These are phyloP conservation scores for Ascochyta koolunga DNA, from an alignment of 2,329 filamentous ascomycete genomes.

Conservation along the genomic window DNA sequence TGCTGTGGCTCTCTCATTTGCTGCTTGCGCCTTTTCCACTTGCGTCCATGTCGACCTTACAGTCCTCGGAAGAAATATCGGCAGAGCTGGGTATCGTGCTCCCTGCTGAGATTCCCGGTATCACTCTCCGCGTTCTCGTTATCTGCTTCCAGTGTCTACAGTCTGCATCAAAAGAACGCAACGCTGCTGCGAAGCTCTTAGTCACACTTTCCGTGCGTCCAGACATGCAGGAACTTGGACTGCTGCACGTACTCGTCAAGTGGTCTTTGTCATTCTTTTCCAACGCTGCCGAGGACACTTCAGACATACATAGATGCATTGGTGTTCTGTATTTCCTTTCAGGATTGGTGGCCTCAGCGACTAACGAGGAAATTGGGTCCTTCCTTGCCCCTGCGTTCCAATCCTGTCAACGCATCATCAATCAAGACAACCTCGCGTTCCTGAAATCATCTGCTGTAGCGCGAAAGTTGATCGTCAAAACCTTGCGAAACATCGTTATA, in stretches of 20 bases:
- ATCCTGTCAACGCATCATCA: constrained; percentile 65
- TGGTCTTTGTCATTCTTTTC: constrained; percentile 72
- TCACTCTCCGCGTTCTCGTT: constrained; percentile 73
- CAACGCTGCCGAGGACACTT: constrained; percentile 47
- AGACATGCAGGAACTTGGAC: constrained; percentile 82
- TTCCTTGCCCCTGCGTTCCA: constrained; percentile 71
- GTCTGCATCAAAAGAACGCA: constrained; percentile 82
- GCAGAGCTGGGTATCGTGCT: constrained; percentile 57
- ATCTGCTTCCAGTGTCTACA: constrained; percentile 74
- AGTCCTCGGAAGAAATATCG: constrained; percentile 40
- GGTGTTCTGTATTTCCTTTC: constrained; percentile 81
- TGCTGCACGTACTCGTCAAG: constrained; percentile 70
- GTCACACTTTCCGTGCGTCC: constrained; percentile 80
- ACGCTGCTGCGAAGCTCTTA: constrained; percentile 82
- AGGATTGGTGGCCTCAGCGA: constrained; percentile 72
- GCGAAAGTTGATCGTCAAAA: constrained; percentile 82
- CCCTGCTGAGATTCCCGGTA: constrained; percentile 67
- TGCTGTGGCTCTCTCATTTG: constrained; percentile 74
- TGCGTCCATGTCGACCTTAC: constrained; percentile 72
- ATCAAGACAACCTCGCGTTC: constrained; percentile 57
- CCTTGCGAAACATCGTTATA: constrained; percentile 75
- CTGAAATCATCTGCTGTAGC: constrained; percentile 78
- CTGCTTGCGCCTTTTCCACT: constrained; percentile 83
- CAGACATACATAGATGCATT: constrained; percentile 75
- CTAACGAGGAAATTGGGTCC: constrained; percentile 74